A percentile compares a stretch with the other conserved stretches of the same genome.
phyloP scores from a whole-genome alignment of 805 yeast species.

The Torulaspora microellipsoides region DNA sequence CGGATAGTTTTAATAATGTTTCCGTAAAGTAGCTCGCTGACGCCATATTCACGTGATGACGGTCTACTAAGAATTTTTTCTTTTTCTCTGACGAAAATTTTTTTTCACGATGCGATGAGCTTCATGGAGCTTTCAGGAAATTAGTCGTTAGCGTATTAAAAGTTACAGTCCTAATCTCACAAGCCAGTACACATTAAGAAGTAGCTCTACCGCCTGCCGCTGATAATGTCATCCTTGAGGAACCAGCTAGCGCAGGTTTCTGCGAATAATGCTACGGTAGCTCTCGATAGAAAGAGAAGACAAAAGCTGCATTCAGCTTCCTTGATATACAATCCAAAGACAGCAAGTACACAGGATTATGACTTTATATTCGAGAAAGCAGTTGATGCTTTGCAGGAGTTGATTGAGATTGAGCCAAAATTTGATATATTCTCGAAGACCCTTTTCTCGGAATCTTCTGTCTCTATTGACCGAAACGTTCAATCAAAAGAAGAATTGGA shows the following conservation, averaged over 20 bases:
- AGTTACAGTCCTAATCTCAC: neutral
- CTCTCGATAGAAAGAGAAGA: slow-evolving; percentile 80
- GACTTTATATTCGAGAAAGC: slow-evolving; percentile 73
- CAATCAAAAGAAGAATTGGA: slow-evolving; percentile 73
- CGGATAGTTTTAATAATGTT: too few species aligned
- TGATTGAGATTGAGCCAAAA: slow-evolving; percentile 67
- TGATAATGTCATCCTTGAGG: slow-evolving; percentile 59
- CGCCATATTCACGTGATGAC: too few species aligned
- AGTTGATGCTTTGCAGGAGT: slow-evolving; percentile 68
- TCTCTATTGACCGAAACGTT: slow-evolving; percentile 73
- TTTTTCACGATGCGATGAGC: slow-evolving; percentile 18
- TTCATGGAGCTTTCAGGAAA: neutral
- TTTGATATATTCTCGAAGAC: slow-evolving; percentile 66
- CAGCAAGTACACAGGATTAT: slow-evolving; percentile 92
- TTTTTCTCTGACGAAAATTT: neutral
- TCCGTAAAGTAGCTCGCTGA: too few species aligned
- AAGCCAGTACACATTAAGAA: neutral
- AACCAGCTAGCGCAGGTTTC: slow-evolving; percentile 74
- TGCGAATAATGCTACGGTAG: slow-evolving; percentile 60
- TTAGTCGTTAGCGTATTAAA: too few species aligned
- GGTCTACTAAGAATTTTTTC: neutral
- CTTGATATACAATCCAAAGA: slow-evolving; percentile 74
- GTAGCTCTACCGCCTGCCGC: neutral
- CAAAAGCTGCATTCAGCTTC: slow-evolving; percentile 87
- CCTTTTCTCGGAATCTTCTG: slow-evolving; percentile 77